phyloP scores from a whole-genome alignment of 805 yeast genomes.

The Saturnispora zaruensis region DNA sequence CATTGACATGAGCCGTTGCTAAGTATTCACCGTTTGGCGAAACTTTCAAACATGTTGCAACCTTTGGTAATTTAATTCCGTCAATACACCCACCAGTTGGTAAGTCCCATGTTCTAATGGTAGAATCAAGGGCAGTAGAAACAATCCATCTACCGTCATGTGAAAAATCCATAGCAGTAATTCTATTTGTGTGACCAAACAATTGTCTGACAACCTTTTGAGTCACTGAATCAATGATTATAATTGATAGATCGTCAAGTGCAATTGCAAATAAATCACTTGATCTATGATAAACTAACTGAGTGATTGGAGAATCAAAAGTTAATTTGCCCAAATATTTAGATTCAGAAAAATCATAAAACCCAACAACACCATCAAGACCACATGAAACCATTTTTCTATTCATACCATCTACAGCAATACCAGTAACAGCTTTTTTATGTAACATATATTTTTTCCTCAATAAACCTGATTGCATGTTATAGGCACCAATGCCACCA shows the following conservation, averaged over 20 bases:
- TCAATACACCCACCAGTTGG: slow-evolving; percentile 97
- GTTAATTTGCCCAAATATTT: slow-evolving; percentile 56
- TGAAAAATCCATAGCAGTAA: slow-evolving; percentile 81
- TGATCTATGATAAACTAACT: slow-evolving; percentile 66
- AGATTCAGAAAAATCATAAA: slow-evolving; percentile 73
- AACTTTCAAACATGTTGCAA: slow-evolving; percentile 73
- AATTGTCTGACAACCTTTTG: slow-evolving; percentile 77
- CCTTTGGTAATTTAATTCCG: slow-evolving; percentile 68
- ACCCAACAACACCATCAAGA: slow-evolving; percentile 81
- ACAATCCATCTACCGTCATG: slow-evolving; percentile 96
- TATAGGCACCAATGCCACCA: slow-evolving; percentile 81
- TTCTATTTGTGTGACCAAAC: slow-evolving; percentile 82
- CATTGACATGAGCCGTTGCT: slow-evolving; percentile 87
- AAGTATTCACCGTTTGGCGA: slow-evolving; percentile 84
- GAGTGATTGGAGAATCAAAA: slow-evolving; percentile 70
- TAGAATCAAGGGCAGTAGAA: slow-evolving; percentile 72
- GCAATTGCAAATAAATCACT: slow-evolving; percentile 82
- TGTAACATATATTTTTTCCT: slow-evolving; percentile 65
- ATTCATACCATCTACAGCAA: slow-evolving; percentile 86
- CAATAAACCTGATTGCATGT: slow-evolving; percentile 82
- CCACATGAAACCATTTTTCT: slow-evolving; percentile 80
- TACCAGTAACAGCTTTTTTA: slow-evolving; percentile 77
- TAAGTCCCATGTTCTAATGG: slow-evolving; percentile 93
- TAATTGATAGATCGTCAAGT: slow-evolving; percentile 77
- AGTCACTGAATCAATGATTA: slow-evolving; percentile 74